Evolutionary conservation across 1,284 basidiomycete genomes (phyloP), one percentile per base, ranked within the genome.

Genomic region (Sporisorium iseilematis-ciliati): DNA sequence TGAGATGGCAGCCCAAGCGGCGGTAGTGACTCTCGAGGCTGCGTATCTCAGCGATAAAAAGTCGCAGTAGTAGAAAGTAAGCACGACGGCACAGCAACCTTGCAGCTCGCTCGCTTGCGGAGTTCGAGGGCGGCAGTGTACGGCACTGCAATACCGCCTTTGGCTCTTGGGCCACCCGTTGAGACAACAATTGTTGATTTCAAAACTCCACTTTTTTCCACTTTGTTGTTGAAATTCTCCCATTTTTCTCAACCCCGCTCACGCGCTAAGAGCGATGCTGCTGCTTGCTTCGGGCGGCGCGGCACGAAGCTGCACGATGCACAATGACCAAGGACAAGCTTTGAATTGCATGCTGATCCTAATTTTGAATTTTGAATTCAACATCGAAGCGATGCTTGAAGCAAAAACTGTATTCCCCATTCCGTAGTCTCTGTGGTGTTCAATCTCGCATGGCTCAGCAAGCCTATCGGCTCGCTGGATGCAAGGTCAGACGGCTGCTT

Each of bases 231-330:
- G 20, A 21, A 42, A 35, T 52, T 40, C 8, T 29, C 12, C 26
- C 25, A 35, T 52, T 40, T 52, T 40, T 25, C 26, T 26, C 48
- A 31, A 20, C 50, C 33, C 21, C 42, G 41, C 53, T 55, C 26
- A 33, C 25, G 18, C 53, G 26, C 42, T 35, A 42, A 16, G 26
- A n/a, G n/a, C n/a, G n/a, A n/a, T n/a, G n/a, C n/a, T n/a, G n/a
- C n/a, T n/a, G n/a, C 42, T 25, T 18, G 43, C 20, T 12, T 23
- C 6, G 11, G 4, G 20, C 26, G 38, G 51, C 40, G 43, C 52
- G 52, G 52, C 52, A 55, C 41, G 42, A 35, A n/a, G n/a, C n/a
- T n/a, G n/a, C n/a, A n/a, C n/a, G n/a, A 42, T 55, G 53, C 53
- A 55, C 53, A 45, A 55, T 55, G 42, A 55, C 53, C 53, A 33